Conservation (phyloP, 208 protist species). For the Crithidia brevicula region DNA sequence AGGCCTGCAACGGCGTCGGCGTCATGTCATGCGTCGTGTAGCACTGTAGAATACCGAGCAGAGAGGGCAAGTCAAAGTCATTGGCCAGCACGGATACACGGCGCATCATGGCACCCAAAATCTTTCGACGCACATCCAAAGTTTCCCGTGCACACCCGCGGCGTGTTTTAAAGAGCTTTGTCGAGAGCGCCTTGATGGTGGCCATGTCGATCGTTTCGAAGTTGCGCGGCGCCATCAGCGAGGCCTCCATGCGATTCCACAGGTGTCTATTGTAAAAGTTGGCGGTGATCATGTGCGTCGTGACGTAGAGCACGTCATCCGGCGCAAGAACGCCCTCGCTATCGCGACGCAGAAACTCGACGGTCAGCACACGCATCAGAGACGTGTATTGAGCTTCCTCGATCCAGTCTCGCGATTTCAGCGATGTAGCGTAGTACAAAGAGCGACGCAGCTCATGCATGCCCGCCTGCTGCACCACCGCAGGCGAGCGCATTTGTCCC, state of each 20-base stretch:
- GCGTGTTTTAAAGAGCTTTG: constrained; percentile 87
- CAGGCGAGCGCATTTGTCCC: constrained; percentile 50
- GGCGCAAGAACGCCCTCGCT: constrained; percentile 83
- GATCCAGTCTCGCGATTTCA: constrained; percentile 76
- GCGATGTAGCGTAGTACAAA: constrained; percentile 83
- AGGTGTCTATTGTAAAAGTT: constrained; percentile 92
- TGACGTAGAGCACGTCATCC: constrained; percentile 88
- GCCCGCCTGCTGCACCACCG: constrained; percentile 77
- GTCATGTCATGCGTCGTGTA: constrained; percentile 89
- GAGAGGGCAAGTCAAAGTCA: constrained; percentile 86
- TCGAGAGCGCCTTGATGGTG: constrained; percentile 87
- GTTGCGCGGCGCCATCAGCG: constrained; percentile 50
- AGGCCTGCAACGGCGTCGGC: constrained; percentile 66
- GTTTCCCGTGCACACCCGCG: constrained; percentile 84
- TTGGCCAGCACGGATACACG: constrained; percentile 84
- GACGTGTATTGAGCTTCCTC: constrained; percentile 59
- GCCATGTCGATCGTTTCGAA: constrained; percentile 83
- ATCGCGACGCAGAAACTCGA: constrained; percentile 81
- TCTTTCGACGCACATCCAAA: constrained; percentile 82
- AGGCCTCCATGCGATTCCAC: constrained; percentile 86
- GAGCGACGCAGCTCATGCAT: constrained; percentile 91
- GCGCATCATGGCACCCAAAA: constrained; percentile 74
- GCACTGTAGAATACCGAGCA: constrained; percentile 89
- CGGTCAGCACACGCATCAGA: constrained; percentile 85
- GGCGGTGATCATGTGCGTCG: constrained; percentile 77